Conservation (phyloP, 352 stramenopile species). For the Phytophthora rubi region DNA sequence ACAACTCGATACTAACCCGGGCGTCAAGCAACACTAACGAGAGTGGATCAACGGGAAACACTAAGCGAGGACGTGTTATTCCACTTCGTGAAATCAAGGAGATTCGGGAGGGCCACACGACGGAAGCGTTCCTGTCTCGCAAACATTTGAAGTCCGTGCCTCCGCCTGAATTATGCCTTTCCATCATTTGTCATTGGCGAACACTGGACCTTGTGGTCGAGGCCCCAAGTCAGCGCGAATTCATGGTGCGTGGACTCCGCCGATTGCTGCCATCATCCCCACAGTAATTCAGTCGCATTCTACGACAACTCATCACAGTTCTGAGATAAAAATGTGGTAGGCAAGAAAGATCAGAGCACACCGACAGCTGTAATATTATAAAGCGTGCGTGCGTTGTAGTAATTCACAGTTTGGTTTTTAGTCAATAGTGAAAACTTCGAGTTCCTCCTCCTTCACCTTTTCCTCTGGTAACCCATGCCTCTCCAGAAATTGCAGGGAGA, state of each 20-base stretch:
- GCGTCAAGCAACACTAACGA: conserved; percentile 13
- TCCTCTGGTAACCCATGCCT: conserved; percentile 50
- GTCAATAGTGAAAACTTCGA: conserved; percentile 67
- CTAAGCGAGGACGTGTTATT: conserved; percentile 36
- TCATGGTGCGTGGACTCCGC: conserved; percentile 56
- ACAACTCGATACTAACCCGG: conserved; percentile 12
- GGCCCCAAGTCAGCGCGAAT: conserved; percentile 54
- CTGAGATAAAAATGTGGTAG: background rate
- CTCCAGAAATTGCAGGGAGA: conserved; percentile 68
- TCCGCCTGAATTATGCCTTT: conserved; percentile 54
- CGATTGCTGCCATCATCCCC: conserved; percentile 32
- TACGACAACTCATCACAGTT: background rate
- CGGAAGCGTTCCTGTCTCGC: conserved; percentile 50
- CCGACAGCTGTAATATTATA: conserved; percentile 32
- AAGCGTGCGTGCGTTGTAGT: conserved; percentile 9
- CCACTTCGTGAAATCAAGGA: conserved; percentile 58
- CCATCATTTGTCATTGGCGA: conserved; percentile 63
- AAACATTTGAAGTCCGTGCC: conserved; percentile 36
- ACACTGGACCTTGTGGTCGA: conserved; percentile 71
- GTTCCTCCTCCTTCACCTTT: conserved; percentile 59
- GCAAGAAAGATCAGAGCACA: conserved; percentile 16
- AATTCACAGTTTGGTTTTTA: conserved; percentile 15
- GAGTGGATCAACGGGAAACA: conserved; percentile 1
- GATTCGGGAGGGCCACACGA: conserved; percentile 58
- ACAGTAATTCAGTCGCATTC: conserved; percentile 9